These are phyloP conservation scores for Lactuca sativa DNA, from an alignment of 129 eudicot species.

Conservation along the genomic window DNA sequence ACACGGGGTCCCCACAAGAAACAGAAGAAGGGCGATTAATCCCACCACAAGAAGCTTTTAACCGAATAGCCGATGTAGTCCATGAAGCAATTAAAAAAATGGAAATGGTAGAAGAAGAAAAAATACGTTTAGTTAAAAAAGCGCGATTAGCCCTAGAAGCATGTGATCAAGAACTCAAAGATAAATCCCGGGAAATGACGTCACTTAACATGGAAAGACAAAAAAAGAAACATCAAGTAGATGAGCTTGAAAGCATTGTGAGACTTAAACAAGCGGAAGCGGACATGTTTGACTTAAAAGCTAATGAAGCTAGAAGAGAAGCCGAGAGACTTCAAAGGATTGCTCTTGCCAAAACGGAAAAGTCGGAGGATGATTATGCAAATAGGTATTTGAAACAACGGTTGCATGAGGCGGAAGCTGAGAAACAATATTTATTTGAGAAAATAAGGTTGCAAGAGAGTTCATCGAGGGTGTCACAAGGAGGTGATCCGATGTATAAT, in stretches of 20 bases:
- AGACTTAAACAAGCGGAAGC: slow-evolving; percentile 87
- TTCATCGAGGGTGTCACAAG: slow-evolving; percentile 44
- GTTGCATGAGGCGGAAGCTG: slow-evolving; percentile 77
- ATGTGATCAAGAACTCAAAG: slow-evolving; percentile 82
- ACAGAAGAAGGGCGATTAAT: slow-evolving; percentile 52
- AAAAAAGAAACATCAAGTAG: slow-evolving; percentile 72
- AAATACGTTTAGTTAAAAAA: slow-evolving; percentile 62
- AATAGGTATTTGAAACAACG: slow-evolving; percentile 78
- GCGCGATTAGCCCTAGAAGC: slow-evolving; percentile 77
- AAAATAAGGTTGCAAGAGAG: slow-evolving; percentile 80
- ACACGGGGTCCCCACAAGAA: slow-evolving; percentile 31
- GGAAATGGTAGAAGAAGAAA: slow-evolving; percentile 88
- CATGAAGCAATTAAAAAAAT: slow-evolving; percentile 81
- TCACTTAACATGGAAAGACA: slow-evolving; percentile 70
- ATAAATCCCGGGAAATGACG: slow-evolving; percentile 71
- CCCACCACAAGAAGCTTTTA: slow-evolving; percentile 88
- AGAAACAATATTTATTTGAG: slow-evolving; percentile 76
- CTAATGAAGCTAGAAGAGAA: slow-evolving; percentile 78
- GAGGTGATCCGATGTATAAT: slow-evolving; percentile 61
- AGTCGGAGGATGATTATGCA: slow-evolving; percentile 79
- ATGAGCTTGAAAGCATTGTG: slow-evolving; percentile 74
- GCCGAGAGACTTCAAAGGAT: slow-evolving; percentile 78
- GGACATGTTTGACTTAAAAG: slow-evolving; percentile 81
- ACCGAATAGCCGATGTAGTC: slow-evolving; percentile 74
- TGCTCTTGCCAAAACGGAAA: slow-evolving; percentile 72